Evolutionary conservation across 2,329 filamentous ascomycete genomes (phyloP).

Genomic region (Macroventuria anomochaeta): DNA sequence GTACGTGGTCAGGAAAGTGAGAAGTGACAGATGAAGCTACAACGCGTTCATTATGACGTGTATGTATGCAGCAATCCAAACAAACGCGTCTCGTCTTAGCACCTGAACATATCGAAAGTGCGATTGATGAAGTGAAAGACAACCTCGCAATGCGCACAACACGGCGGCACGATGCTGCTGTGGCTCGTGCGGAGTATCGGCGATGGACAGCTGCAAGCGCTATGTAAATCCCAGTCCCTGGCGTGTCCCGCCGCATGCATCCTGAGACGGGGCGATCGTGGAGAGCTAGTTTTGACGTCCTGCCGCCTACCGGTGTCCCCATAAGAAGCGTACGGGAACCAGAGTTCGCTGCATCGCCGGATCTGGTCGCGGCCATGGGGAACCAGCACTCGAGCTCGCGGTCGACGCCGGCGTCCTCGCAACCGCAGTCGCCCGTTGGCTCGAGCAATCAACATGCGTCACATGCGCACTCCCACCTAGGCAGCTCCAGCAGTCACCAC

Average conservation of each 20-base stretch:
- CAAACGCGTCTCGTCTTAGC: background rate
- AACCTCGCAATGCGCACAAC: background rate
- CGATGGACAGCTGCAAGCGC: conserved; percentile 25
- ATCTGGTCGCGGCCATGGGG: conserved; percentile 34
- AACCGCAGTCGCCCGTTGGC: conserved; percentile 35
- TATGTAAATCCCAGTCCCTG: conserved; percentile 28
- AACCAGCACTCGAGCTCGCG: conserved; percentile 43
- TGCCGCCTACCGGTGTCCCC: background rate
- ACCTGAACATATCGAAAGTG: background rate
- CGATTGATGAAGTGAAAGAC: background rate
- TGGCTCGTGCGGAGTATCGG: conserved; percentile 30
- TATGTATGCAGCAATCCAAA: background rate
- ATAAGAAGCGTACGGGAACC: background rate
- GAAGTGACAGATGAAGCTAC: conserved; percentile 8
- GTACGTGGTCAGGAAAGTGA: background rate
- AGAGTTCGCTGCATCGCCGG: conserved; percentile 11
- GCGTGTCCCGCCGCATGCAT: conserved; percentile 29
- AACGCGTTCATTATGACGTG: conserved; percentile 17
- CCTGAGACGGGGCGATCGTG: conserved; percentile 21
- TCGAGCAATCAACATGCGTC: conserved; percentile 10
- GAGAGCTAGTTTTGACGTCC: conserved; percentile 21
- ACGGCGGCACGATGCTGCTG: conserved; percentile 15
- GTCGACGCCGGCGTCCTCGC: conserved; percentile 28
- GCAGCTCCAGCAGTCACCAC: conserved; percentile 10
- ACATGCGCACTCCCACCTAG: conserved; percentile 18